Evolutionary conservation across 73 alveolate species (phyloP), one percentile per base, ranked within the genome.

Genomic region (Symbiodinium pilosum): DNA sequence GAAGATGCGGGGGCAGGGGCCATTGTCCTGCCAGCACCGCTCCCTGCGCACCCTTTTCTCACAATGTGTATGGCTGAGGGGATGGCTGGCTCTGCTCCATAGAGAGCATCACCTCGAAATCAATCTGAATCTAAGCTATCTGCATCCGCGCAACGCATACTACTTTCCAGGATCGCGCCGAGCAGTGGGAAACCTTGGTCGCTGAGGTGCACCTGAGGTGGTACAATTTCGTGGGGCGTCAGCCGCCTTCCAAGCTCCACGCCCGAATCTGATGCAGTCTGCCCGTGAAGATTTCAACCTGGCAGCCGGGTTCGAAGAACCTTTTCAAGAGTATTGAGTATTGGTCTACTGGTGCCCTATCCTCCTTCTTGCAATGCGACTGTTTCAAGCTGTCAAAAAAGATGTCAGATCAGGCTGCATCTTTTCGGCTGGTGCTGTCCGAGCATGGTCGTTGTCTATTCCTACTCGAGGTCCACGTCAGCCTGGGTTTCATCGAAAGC

Each of bases 201-300:
- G 88, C 97, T 91, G 40, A 91, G 52, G 77, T 91, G 97, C 42
- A 36, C 97, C 97, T 91, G 85, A 28, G 8, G 18, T 11, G 26
- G 41, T 28, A 30, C 85, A 30, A 30, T 21, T 40, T 9, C 24
- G 4, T 28, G 32, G 2, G 44, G 59, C 86, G 28, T 18, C 4
- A n/a, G 4, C 9, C 16, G 86, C 12, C 21, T 38, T 28, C 81
- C 30, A 30, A 36, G 85, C 43, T 12, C 24, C 34, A 8, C 11
- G 75, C 97, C 88, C 97, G 47, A 86, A 91, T 91, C 88, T 91
- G 97, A 30, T 91, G 97, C 28, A 91, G 88, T 16, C 97, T 85
- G 41, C 97, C 97, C 4, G 81, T 91, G n/a, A 59, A 40, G 43
- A 91, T 59, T 28, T 91, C 97, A 83, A 91, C 97, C 97, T 91